phyloP scores from a whole-genome alignment of 495 filamentous ascomycete genomes.

The Penicillium nucicola region DNA sequence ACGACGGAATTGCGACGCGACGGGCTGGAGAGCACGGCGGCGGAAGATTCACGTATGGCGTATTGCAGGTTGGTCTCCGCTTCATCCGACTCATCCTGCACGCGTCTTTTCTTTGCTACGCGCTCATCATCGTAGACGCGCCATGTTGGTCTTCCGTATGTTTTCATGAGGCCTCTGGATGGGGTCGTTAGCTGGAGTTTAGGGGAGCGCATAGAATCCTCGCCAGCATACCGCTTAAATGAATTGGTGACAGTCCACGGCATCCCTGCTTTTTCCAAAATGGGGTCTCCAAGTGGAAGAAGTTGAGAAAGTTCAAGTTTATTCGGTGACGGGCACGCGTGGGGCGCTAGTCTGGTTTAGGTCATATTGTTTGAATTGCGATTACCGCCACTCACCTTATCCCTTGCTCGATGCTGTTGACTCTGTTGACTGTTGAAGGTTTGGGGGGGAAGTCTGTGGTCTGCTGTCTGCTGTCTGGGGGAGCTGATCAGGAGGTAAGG shows the following conservation, averaged over 20 bases:
- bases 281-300: slow-evolving; percentile 11
- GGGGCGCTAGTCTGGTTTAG: slow-evolving; percentile 29
- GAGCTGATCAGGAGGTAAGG: too few species aligned
- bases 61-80: slow-evolving; percentile 47
- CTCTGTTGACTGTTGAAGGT: background rate
- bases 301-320: slow-evolving; percentile 14
- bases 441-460: background rate
- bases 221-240: slow-evolving; percentile 46
- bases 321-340: slow-evolving; percentile 30
- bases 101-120: slow-evolving; percentile 48
- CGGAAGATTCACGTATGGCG: slow-evolving; percentile 49
- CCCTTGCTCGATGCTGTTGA: slow-evolving; percentile 13
- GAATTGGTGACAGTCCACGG: slow-evolving; percentile 58
- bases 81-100: slow-evolving; percentile 42
- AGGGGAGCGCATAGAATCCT: background rate
- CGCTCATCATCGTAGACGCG: slow-evolving; percentile 49
- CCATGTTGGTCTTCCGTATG: slow-evolving; percentile 48
- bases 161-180: slow-evolving; percentile 50
- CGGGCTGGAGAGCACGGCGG: slow-evolving; percentile 48
- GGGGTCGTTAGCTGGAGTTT: background rate
- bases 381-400: slow-evolving; percentile 12
- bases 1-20: slow-evolving; percentile 45
- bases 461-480: background rate
- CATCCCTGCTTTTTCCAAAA: slow-evolving; percentile 35
- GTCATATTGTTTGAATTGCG: slow-evolving; percentile 26